Conservation (phyloP, 805 yeast genomes). For the Wickerhamiella kurtzmanii region DNA sequence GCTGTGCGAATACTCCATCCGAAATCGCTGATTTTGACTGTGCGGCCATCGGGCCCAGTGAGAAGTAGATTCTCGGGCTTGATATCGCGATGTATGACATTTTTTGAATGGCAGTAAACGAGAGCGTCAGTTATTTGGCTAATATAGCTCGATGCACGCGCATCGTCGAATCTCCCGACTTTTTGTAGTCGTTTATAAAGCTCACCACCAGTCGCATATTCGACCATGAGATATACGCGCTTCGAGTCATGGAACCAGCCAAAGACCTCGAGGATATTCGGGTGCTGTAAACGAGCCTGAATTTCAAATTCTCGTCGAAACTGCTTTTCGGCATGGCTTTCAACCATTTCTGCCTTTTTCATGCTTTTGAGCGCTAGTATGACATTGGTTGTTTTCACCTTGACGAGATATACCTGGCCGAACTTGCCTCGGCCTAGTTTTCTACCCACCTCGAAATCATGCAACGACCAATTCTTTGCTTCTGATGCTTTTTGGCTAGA, state of each 20-base stretch:
- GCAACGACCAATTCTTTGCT: slow-evolving; percentile 28
- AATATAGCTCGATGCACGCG: slow-evolving; percentile 58
- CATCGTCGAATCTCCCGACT: slow-evolving; percentile 58
- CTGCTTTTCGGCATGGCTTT: slow-evolving; percentile 68
- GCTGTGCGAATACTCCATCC: slow-evolving; percentile 86
- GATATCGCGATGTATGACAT: slow-evolving; percentile 80
- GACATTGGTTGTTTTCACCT: slow-evolving; percentile 59
- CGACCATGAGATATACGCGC: slow-evolving; percentile 72
- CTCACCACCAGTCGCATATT: slow-evolving; percentile 78
- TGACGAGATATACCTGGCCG: slow-evolving; percentile 84
- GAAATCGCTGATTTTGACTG: slow-evolving; percentile 75
- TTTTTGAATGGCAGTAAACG: slow-evolving; percentile 59
- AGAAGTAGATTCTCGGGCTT: slow-evolving; percentile 87
- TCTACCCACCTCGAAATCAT: slow-evolving; percentile 76
- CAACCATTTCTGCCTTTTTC: slow-evolving; percentile 67
- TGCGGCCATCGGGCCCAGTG: slow-evolving; percentile 48
- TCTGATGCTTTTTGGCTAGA: no score
- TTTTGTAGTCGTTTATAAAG: slow-evolving; percentile 57
- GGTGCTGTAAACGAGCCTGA: slow-evolving; percentile 62
- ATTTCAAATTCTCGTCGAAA: slow-evolving; percentile 85
- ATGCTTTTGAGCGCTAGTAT: slow-evolving; percentile 84
- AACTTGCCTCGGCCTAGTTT: slow-evolving; percentile 86
- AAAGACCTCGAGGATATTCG: slow-evolving; percentile 64
- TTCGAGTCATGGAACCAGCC: slow-evolving; percentile 75
- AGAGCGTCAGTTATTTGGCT: slow-evolving; percentile 75